These are phyloP conservation scores for Saccharomyces hybrid DNA, from an alignment of 1,139 yeast species.

Conservation along the genomic window DNA sequence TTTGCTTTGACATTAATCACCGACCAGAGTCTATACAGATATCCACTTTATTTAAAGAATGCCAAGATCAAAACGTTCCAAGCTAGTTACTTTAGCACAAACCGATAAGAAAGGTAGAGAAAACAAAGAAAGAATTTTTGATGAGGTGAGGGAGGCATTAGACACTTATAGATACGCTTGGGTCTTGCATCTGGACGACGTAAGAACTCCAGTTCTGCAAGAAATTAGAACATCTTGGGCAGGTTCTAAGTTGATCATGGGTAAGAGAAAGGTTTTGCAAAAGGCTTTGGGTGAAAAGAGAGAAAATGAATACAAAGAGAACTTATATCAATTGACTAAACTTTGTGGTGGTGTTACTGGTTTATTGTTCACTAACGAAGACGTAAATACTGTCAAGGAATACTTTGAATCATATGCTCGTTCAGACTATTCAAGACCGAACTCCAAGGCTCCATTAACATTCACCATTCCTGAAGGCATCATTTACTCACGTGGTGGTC, in stretches of 20 bases:
- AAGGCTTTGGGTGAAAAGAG: slow-evolving; percentile 84
- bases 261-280: slow-evolving; percentile 87
- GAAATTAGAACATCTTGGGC: slow-evolving; percentile 88
- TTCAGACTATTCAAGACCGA: slow-evolving; percentile 86
- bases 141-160: slow-evolving; percentile 75
- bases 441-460: slow-evolving; percentile 72
- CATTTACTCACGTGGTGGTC: slow-evolving; percentile 93
- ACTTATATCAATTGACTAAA: slow-evolving; percentile 61
- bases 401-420: slow-evolving; percentile 74
- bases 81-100: slow-evolving; percentile 89
- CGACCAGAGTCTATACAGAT: background rate
- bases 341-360: slow-evolving; percentile 71
- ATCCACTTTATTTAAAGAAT: slow-evolving; percentile 33
- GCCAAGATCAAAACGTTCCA: slow-evolving; percentile 96
- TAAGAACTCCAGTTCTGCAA: slow-evolving; percentile 92
- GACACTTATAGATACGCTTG: slow-evolving; percentile 74
- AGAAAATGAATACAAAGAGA: slow-evolving; percentile 85
- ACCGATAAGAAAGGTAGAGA: slow-evolving; percentile 94
- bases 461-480: slow-evolving; percentile 85
- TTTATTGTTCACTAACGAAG: slow-evolving; percentile 78
- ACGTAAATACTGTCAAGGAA: slow-evolving; percentile 72
- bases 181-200: slow-evolving; percentile 83
- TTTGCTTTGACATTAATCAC: background rate
- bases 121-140: slow-evolving; percentile 84
- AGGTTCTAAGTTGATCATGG: slow-evolving; percentile 81